phyloP scores from a whole-genome alignment of 257 asterid genomes.

The Solanum clarkiae region DNA sequence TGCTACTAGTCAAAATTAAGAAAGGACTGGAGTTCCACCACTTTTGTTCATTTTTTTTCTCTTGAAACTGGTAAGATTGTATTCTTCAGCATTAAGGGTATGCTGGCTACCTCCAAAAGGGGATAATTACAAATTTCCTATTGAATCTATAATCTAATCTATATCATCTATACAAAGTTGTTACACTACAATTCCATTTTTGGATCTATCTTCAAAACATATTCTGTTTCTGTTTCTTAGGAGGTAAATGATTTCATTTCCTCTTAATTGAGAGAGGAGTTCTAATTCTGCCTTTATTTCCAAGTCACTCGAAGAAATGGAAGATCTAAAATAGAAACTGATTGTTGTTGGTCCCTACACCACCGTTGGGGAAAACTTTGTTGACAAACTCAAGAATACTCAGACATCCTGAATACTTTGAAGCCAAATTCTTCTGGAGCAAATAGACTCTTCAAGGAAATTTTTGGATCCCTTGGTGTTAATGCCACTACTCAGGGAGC shows the following conservation, averaged over 20 bases:
- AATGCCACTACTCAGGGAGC: constrained; percentile 12
- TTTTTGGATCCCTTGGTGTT: constrained; percentile 38
- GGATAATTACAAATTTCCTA: no score
- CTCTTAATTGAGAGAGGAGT: neutral
- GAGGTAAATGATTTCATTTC: neutral
- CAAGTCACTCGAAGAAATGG: neutral
- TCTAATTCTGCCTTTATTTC: neutral
- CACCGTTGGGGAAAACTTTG: neutral
- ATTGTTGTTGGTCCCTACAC: neutral
- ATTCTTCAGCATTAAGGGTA: no score
- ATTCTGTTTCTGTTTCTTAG: neutral
- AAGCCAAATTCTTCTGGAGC: constrained; percentile 67
- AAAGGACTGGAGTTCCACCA: neutral
- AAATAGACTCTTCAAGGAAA: constrained; percentile 36
- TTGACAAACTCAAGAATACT: constrained; percentile 26
- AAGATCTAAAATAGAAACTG: neutral
- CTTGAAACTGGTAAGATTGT: neutral
- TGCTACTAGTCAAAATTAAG: neutral
- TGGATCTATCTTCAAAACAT: no score
- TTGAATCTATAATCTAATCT: no score
- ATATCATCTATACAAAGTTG: no score
- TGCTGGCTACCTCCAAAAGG: no score
- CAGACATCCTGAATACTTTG: constrained; percentile 59
- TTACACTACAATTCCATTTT: no score
- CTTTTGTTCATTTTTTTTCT: neutral